Evolutionary conservation across 345 rosid genomes (phyloP).

Genomic region (Camelina neglecta): DNA sequence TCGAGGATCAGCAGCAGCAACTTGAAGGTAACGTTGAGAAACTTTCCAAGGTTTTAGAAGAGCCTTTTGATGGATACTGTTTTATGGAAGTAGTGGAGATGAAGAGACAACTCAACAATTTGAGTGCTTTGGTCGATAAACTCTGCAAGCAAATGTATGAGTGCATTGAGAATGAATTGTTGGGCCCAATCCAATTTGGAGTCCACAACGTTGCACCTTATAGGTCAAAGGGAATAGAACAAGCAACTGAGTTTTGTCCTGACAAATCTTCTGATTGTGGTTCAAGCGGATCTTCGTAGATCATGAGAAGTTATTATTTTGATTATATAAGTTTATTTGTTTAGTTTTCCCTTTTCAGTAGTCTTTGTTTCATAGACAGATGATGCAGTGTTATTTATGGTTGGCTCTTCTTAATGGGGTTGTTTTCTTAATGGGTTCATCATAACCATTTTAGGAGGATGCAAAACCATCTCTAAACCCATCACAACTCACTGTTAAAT

Average conservation of each 20-base stretch:
- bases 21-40: conserved; percentile 86
- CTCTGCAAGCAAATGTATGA: conserved; percentile 83
- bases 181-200: conserved; percentile 67
- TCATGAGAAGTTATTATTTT: background rate
- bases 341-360: background rate
- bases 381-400: background rate
- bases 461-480: no score
- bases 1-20: conserved; percentile 97
- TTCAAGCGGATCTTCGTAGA: conserved; percentile 45
- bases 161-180: conserved; percentile 86
- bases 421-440: background rate
- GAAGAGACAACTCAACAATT: conserved; percentile 58
- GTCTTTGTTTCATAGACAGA: conserved; percentile 12
- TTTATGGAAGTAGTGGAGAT: conserved; percentile 54
- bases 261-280: conserved; percentile 34
- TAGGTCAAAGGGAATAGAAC: conserved; percentile 77
- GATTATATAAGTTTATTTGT: background rate
- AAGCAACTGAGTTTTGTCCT: conserved; percentile 59
- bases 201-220: conserved; percentile 77
- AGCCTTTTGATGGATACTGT: conserved; percentile 72
- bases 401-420: background rate
- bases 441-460: background rate
- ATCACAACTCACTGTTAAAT: no score
- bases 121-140: conserved; percentile 51
- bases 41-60: conserved; percentile 79